Evolutionary conservation across 495 filamentous ascomycete genomes (phyloP).

Genomic region (Daldinia bambusicola): DNA sequence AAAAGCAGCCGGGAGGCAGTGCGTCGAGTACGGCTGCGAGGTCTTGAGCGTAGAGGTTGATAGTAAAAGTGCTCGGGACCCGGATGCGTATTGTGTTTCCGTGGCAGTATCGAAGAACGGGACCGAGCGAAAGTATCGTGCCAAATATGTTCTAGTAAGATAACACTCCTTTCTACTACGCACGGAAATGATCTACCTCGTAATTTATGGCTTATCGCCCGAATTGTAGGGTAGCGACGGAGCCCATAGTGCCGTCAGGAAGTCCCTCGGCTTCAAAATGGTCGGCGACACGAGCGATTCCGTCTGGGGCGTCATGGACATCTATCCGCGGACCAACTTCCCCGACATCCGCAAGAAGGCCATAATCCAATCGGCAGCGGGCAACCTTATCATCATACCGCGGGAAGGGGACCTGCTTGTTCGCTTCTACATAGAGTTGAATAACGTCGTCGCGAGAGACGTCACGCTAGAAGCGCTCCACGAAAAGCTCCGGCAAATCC

Average conservation of each 20-base stretch:
- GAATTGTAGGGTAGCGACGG: constrained; percentile 74
- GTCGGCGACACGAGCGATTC: constrained; percentile 76
- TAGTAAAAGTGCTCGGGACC: constrained; percentile 50
- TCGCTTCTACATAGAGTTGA: constrained; percentile 71
- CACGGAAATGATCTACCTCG: too few relatives aligned
- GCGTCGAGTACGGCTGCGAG: constrained; percentile 70
- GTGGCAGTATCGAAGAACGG: constrained; percentile 65
- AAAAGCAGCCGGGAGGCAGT: constrained; percentile 55
- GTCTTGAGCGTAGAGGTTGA: constrained; percentile 67
- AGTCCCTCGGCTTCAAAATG: constrained; percentile 74
- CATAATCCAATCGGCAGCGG: constrained; percentile 63
- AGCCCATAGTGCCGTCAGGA: constrained; percentile 75
- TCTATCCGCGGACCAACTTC: constrained; percentile 78
- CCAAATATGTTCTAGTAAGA: constrained; percentile 76
- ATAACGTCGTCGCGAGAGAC: constrained; percentile 42
- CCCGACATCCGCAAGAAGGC: constrained; percentile 74
- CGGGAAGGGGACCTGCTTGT: constrained; percentile 70
- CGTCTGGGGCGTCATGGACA: constrained; percentile 81
- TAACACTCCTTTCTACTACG: background rate
- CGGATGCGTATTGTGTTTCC: constrained; percentile 62
- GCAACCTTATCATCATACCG: constrained; percentile 70
- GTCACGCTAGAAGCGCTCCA: constrained; percentile 69
- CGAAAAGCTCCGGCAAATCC: constrained; percentile 64
- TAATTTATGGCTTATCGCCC: constrained; percentile 1
- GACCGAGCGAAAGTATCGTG: constrained; percentile 62